Percentiles rank a stretch among this genome's conserved stretches.
These are phyloP conservation scores for Fagus crenata DNA, from an alignment of 306 rosid genomes.

Conservation along the genomic window DNA sequence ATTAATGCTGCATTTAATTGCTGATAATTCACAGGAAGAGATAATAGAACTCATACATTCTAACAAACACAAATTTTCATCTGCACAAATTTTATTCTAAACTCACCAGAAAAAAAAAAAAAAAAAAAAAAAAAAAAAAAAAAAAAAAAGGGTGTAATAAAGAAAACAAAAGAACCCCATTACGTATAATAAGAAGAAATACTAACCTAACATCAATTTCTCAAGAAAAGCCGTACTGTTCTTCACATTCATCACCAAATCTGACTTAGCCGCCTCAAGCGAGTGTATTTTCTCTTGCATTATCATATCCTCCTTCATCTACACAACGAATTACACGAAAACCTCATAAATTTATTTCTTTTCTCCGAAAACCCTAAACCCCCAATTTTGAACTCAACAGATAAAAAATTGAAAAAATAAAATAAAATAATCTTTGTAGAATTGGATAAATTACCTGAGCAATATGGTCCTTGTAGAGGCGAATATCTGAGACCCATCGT, in stretches of 20 bases:
- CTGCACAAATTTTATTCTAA: too few relatives aligned
- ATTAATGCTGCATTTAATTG: neutral
- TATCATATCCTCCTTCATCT: conserved; percentile 50
- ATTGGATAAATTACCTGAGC: conserved; percentile 44
- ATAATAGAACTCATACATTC: neutral
- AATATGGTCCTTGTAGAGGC: conserved; percentile 41
- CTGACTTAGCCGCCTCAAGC: conserved; percentile 49
- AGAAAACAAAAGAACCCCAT: neutral
- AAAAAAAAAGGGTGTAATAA: neutral
- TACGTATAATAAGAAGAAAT: conserved; percentile 20
- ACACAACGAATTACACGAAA: conserved; percentile 26
- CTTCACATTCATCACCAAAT: conserved; percentile 51
- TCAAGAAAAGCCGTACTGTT: conserved; percentile 43
- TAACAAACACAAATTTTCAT: conserved; percentile 4
- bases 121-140: too few relatives aligned
- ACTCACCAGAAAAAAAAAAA: too few relatives aligned
- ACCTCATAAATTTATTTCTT: neutral
- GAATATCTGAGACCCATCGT: conserved; percentile 55
- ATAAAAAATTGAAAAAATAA: conserved; percentile 28
- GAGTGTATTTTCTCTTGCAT: conserved; percentile 46
- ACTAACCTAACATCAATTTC: conserved; percentile 58
- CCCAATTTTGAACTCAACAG: neutral
- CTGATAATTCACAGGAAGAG: conserved; percentile 12
- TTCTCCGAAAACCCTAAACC: neutral
- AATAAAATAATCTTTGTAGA: neutral